phyloP scores from a whole-genome alignment of 208 protist genomes.

The Acanthamoeba royreba region DNA sequence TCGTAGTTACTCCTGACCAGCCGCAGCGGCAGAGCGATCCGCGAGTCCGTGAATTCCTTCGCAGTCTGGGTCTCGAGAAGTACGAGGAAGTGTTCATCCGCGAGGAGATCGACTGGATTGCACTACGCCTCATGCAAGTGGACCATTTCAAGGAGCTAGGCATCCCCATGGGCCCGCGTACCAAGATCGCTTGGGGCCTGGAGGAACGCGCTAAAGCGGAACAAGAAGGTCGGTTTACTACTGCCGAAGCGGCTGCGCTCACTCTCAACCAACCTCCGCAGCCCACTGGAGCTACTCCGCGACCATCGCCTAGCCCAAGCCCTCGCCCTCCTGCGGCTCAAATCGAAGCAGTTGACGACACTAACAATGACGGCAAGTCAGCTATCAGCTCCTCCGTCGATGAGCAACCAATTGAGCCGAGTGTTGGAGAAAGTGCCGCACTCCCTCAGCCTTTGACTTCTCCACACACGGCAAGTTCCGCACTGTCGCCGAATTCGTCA shows the following conservation, averaged over 20 bases:
- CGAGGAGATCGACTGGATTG: slow-evolving; percentile 8
- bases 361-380: too few relatives aligned
- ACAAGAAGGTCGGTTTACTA: too few relatives aligned
- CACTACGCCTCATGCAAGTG: neutral
- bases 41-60: neutral
- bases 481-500: too few relatives aligned
- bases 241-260: neutral
- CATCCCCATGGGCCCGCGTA: slow-evolving; percentile 24
- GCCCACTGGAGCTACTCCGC: neutral
- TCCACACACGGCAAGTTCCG: too few relatives aligned
- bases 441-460: too few relatives aligned
- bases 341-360: too few relatives aligned
- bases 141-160: slow-evolving; percentile 20
- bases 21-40: neutral
- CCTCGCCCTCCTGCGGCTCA: too few relatives aligned
- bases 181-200: slow-evolving; percentile 1
- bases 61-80: neutral
- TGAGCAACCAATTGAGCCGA: too few relatives aligned
- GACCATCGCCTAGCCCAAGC: too few relatives aligned
- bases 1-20: neutral
- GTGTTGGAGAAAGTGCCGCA: too few relatives aligned
- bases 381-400: too few relatives aligned
- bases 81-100: neutral
- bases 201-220: neutral
- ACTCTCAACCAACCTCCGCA: neutral